Base-by-base conservation (phyloP, 2,329 filamentous ascomycete genomes). In the Anisogramma anomala region DNA sequence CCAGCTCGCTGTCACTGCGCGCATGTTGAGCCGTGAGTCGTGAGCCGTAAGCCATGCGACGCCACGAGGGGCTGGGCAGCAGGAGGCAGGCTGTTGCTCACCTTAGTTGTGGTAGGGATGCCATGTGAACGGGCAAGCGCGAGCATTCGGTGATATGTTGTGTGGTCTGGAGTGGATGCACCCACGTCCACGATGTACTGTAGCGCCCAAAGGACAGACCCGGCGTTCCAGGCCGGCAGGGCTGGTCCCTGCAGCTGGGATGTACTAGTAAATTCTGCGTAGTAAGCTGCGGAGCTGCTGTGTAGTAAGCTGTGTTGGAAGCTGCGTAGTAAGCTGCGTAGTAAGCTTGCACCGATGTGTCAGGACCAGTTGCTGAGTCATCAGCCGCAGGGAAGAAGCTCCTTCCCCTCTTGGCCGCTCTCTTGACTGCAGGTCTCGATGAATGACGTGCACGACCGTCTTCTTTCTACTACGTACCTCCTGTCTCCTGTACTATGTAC, bases 1-100 rank as follows among this genome's bases (percentile, higher is more conserved):
- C 55, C 6, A 58, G 49, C 22, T 54, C 49, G 5, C 15, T 27
- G 7, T 34, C 33, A 10, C 41, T 35, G 23, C 19, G 15, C 11
- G 5, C 7, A 27, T 9, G n/a, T 31, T 26, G 18, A 17, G 9
- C 6, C 25, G 14, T 35, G 11, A 17, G 19, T 35, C 13, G 35
- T 25, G 3, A 33, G 25, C 25, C 3, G 25, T 13, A 27, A 10
- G 9, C 25, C 10, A 11, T 9, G 25, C 25, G 25, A 13, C 25
- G 25, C 25, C 9, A 30, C 10, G 8, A 7, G 27, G 27, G 11
- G 11, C 15, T 30, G n/a, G 8, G 27, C 4, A 30, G 8, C 13
- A 7, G 4, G 27, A 14, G 27, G 11, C 4, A 7, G 7, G n/a
- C n/a, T 13, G 27, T 32, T 10, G 30, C 33, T 35, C 25, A 35